phyloP scores from a whole-genome alignment of 306 rosid genomes.

The Delonix regia region DNA sequence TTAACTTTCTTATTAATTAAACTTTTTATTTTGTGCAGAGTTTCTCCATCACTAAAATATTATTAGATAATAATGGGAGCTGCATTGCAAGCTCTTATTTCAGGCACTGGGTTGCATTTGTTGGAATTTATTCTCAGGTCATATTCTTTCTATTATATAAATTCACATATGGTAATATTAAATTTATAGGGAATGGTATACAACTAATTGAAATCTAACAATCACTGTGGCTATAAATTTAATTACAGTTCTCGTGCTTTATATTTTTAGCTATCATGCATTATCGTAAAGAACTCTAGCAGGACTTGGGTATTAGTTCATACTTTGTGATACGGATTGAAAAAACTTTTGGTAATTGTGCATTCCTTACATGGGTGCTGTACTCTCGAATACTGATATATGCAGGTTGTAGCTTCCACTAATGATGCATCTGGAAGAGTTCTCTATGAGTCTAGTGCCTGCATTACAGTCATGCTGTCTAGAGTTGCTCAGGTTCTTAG shows the following conservation, averaged over 20 bases:
- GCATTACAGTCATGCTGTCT: constrained; percentile 74
- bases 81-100: constrained; percentile 57
- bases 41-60: constrained; percentile 71
- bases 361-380: constrained; percentile 32
- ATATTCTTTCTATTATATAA: constrained; percentile 34
- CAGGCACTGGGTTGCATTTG: constrained; percentile 76
- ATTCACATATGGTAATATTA: constrained; percentile 12
- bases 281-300: not conserved
- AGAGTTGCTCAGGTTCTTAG: constrained; percentile 65
- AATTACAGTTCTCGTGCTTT: not conserved
- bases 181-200: constrained; percentile 13
- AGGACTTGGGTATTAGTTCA: constrained; percentile 7
- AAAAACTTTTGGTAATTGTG: constrained; percentile 11
- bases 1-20: not conserved
- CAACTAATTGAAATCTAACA: not conserved
- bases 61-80: constrained; percentile 66
- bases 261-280: constrained; percentile 1
- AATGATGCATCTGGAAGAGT: constrained; percentile 78
- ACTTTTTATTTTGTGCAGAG: constrained; percentile 56
- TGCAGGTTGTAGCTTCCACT: constrained; percentile 70
- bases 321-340: not conserved
- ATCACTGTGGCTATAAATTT: not conserved
- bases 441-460: constrained; percentile 75
- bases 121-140: constrained; percentile 85
- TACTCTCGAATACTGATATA: constrained; percentile 40